These are phyloP conservation scores for Chondrostereum purpureum DNA, from an alignment of 1,284 basidiomycete species.

Conservation along the genomic window DNA sequence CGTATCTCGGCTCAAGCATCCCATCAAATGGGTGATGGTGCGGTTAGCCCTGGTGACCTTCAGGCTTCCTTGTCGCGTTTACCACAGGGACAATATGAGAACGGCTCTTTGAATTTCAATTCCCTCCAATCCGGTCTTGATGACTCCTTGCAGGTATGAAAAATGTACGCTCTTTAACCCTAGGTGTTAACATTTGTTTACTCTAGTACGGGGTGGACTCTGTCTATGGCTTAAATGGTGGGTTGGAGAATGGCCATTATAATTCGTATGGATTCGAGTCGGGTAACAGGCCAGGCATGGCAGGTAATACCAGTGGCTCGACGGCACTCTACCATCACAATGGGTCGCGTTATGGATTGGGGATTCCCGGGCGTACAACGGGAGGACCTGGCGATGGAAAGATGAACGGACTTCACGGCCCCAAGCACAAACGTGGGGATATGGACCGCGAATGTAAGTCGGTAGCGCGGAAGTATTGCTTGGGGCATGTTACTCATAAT, in stretches of 20 bases:
- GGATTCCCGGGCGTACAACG: slow-evolving; percentile 45
- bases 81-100: slow-evolving; percentile 53
- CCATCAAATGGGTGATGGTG: slow-evolving; percentile 41
- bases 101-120: slow-evolving; percentile 42
- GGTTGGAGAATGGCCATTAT: slow-evolving; percentile 49
- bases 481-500: slow-evolving; percentile 8
- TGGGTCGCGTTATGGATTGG: slow-evolving; percentile 68
- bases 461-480: slow-evolving; percentile 1
- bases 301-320: slow-evolving; percentile 58
- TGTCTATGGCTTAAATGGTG: slow-evolving; percentile 47
- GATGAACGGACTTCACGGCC: slow-evolving; percentile 84
- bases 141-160: slow-evolving; percentile 44
- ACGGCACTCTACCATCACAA: slow-evolving; percentile 78
- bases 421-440: slow-evolving; percentile 91
- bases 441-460: slow-evolving; percentile 81
- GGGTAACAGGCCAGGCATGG: slow-evolving; percentile 31
- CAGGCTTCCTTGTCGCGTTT: slow-evolving; percentile 66
- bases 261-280: slow-evolving; percentile 62
- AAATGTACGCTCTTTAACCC: slow-evolving; percentile 1
- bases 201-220: slow-evolving; percentile 53
- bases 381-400: slow-evolving; percentile 53
- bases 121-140: slow-evolving; percentile 46
- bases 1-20: slow-evolving; percentile 50
- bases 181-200: slow-evolving; percentile 12
- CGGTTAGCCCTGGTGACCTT: slow-evolving; percentile 46